These are phyloP conservation scores for Excoecaria agallocha DNA, from an alignment of 345 rosid species.

Conservation along the genomic window DNA sequence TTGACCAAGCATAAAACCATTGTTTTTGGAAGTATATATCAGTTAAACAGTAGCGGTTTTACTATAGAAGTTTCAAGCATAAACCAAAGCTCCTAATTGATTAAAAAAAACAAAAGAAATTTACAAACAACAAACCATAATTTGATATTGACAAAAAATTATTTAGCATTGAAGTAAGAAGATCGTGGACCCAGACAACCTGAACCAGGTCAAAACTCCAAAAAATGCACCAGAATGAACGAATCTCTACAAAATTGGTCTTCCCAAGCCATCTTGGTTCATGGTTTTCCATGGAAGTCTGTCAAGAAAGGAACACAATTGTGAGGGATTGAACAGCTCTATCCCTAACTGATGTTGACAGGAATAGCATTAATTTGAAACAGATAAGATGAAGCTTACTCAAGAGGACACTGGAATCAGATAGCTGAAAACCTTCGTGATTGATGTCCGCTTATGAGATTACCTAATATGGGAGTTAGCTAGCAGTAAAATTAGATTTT, in stretches of 20 bases:
- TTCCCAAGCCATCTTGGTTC: conserved; percentile 76
- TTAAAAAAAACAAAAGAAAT: too few species aligned
- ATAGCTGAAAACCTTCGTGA: conserved; percentile 49
- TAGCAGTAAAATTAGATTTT: conserved; percentile 83
- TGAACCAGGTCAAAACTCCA: conserved; percentile 53
- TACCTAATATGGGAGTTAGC: conserved; percentile 63
- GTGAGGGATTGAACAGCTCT: conserved; percentile 38
- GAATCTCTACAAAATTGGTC: conserved; percentile 88
- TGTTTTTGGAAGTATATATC: too few species aligned
- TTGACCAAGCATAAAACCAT: too few species aligned
- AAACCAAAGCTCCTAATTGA: too few species aligned
- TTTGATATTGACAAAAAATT: too few species aligned
- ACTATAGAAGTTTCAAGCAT: too few species aligned
- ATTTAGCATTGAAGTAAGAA: too few species aligned
- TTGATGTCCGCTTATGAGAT: conserved; percentile 47
- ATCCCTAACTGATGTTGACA: conserved; percentile 50
- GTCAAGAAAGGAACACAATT: conserved; percentile 20
- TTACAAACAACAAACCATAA: too few species aligned
- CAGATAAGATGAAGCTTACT: conserved; percentile 5
- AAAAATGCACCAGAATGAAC: conserved; percentile 93
- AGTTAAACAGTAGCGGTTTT: too few species aligned
- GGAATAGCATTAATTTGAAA: conserved; percentile 24
- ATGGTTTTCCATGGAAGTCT: conserved; percentile 48
- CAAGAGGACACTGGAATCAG: conserved; percentile 5
- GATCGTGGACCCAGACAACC: too few species aligned